Evolutionary conservation across 306 rosid species (phyloP), one percentile per base, ranked within the genome.

Genomic region (Quercus rubra): DNA sequence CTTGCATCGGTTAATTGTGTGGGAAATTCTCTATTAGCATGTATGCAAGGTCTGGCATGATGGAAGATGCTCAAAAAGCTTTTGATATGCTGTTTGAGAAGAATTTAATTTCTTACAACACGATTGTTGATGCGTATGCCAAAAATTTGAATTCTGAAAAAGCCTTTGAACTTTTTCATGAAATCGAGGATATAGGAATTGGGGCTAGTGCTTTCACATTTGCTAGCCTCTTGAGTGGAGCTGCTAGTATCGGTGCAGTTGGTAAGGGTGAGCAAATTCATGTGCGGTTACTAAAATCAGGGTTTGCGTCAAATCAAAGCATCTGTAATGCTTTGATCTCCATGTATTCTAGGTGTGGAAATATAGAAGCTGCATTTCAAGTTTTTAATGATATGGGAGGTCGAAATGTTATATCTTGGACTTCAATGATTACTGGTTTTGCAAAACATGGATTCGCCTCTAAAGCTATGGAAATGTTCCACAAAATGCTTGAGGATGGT

Each of bases 181-280:
- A 73, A 70, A 83, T 72, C 57, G 88, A 81, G 71, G 81, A 74
- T 75, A 46, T 55, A 27, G 88, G 87, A 71, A 33, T 58, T 57
- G 88, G 89, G 55, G 81, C 80, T 57, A 80, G 82, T 74, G 76
- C 90, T 17, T 90, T 81, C 83, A 85, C 91, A 59, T 88, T 72
- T 85, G 92, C 91, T 54, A 85, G 92, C 79, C 92, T 90, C 72
- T 85, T 90, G 38, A 88, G 94, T 74, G 94, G 87, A 5, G 92
- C 92, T 72, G 94, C 92, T 55, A 83, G 82, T 78, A 69, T 86
- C 5, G 94, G 89, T 67, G 33, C 86, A 62, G 78, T 88, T 58
- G 81, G 82, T 35, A 86, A 86, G 82, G 94, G 94, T 5, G 94
- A 88, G 75, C 92, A 90, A 76, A 83, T 88, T 73, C 92, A 90